A percentile compares a stretch with the other conserved stretches of the same genome.
Evolutionary conservation across 768 basidiomycete genomes (phyloP).

Genomic region (Boletus patriciae): DNA sequence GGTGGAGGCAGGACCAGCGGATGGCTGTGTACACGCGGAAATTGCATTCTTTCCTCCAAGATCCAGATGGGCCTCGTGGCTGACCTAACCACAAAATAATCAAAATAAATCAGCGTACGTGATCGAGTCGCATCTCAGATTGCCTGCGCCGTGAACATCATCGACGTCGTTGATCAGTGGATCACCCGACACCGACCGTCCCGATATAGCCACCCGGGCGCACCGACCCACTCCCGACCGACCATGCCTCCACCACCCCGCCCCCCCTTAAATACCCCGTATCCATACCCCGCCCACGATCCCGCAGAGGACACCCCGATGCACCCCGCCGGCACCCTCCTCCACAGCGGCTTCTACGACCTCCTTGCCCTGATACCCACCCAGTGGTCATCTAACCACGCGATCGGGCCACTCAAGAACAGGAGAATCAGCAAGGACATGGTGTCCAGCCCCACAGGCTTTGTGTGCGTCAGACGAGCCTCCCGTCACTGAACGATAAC

Average conservation of each 20-base stretch:
- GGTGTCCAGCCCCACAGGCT: conserved; percentile 80
- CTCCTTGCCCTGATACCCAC: conserved; percentile 76
- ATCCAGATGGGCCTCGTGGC: conserved; percentile 21
- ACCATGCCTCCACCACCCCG: no score
- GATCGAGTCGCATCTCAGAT: conserved; percentile 1
- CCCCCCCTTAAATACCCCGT: neutral
- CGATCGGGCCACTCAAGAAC: no score
- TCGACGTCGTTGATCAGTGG: neutral
- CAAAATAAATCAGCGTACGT: neutral
- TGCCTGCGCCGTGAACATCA: no score
- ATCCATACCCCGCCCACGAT: conserved; percentile 1
- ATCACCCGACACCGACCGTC: conserved; percentile 2
- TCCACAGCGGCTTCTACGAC: conserved; percentile 92
- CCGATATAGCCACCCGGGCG: conserved; percentile 1
- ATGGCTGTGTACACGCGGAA: conserved; percentile 33
- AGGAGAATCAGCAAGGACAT: conserved; percentile 83
- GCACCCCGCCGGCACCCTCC: conserved; percentile 65
- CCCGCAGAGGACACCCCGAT: conserved; percentile 33
- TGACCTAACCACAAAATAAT: no score
- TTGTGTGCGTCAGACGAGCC: conserved; percentile 60
- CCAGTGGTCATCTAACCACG: no score
- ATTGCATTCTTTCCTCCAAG: conserved; percentile 28
- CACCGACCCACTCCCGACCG: no score
- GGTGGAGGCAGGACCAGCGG: conserved; percentile 7
- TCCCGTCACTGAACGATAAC: conserved; percentile 17